Conservation (phyloP, 495 filamentous ascomycete species). For the Achaetomiella virescens region DNA sequence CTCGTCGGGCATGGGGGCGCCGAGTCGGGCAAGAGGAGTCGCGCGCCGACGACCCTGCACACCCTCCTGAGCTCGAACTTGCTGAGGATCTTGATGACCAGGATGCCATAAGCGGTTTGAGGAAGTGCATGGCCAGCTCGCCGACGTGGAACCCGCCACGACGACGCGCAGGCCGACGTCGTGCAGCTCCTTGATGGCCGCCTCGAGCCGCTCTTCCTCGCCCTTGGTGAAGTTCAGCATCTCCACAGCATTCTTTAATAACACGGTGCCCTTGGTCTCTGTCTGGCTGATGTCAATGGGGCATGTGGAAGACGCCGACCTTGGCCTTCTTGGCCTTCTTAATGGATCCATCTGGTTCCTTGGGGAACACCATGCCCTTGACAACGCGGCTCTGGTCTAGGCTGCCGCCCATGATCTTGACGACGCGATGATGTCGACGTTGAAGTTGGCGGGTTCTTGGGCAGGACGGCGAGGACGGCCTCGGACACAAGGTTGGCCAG, state of each 20-base stretch:
- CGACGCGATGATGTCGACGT: constrained; percentile 99
- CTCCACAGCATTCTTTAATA: constrained; percentile 94
- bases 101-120: constrained; percentile 93
- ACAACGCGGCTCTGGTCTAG: constrained; percentile 90
- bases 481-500: constrained; percentile 83
- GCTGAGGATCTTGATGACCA: constrained; percentile 94
- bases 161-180: constrained; percentile 90
- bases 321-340: constrained; percentile 91
- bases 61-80: constrained; percentile 94
- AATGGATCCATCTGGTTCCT: constrained; percentile 81
- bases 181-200: constrained; percentile 86
- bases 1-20: constrained; percentile 98
- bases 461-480: constrained; percentile 87
- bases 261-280: constrained; percentile 99
- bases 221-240: constrained; percentile 98
- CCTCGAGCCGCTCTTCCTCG: constrained; percentile 87
- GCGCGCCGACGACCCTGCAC: constrained; percentile 95
- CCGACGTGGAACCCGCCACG: constrained; percentile 87
- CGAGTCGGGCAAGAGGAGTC: constrained; percentile 87
- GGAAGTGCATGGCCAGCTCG: constrained; percentile 94
- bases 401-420: constrained; percentile 98
- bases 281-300: constrained; percentile 94
- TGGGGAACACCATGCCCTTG: constrained; percentile 96
- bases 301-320: constrained; percentile 94
- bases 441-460: constrained; percentile 98